Conservation (phyloP, 768 basidiomycete species). For the Hypholoma fasciculare region DNA sequence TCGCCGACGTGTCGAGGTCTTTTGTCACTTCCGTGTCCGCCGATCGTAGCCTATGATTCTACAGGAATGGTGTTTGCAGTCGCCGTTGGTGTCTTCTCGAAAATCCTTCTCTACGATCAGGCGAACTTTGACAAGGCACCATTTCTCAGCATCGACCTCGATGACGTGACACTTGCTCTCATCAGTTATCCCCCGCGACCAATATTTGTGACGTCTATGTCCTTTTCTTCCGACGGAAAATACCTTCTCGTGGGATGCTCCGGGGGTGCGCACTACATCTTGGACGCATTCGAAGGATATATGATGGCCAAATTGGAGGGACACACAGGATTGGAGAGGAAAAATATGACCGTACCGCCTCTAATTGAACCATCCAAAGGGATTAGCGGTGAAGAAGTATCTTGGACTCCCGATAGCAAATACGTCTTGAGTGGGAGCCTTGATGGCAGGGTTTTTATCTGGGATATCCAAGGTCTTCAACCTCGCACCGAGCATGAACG, state of each 20-base stretch:
- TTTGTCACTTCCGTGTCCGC: constrained; percentile 69
- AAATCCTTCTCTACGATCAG: constrained; percentile 84
- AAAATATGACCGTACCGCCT: constrained; percentile 46
- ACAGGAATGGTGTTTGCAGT: constrained; percentile 86
- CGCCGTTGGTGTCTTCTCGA: constrained; percentile 77
- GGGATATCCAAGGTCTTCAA: constrained; percentile 78
- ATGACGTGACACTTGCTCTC: constrained; percentile 74
- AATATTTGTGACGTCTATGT: constrained; percentile 88
- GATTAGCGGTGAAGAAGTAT: constrained; percentile 89
- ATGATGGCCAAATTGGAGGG: constrained; percentile 86
- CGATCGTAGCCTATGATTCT: constrained; percentile 83
- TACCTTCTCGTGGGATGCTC: constrained; percentile 92
- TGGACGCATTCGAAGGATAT: constrained; percentile 88
- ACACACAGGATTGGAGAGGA: constrained; percentile 78
- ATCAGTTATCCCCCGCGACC: constrained; percentile 85
- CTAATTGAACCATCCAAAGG: constrained; percentile 74
- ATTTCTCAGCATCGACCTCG: constrained; percentile 79
- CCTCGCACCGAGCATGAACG: constrained; percentile 52
- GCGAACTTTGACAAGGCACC: constrained; percentile 90
- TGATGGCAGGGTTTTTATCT: constrained; percentile 82
- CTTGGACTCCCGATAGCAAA: constrained; percentile 94
- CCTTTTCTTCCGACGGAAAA: constrained; percentile 90
- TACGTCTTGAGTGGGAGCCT: constrained; percentile 84
- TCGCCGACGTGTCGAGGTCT: constrained; percentile 76
- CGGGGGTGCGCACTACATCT: constrained; percentile 87